Evolutionary conservation across 2,329 filamentous ascomycete genomes (phyloP), one percentile per base, ranked within the genome.

Genomic region (Hypocreales sp.): DNA sequence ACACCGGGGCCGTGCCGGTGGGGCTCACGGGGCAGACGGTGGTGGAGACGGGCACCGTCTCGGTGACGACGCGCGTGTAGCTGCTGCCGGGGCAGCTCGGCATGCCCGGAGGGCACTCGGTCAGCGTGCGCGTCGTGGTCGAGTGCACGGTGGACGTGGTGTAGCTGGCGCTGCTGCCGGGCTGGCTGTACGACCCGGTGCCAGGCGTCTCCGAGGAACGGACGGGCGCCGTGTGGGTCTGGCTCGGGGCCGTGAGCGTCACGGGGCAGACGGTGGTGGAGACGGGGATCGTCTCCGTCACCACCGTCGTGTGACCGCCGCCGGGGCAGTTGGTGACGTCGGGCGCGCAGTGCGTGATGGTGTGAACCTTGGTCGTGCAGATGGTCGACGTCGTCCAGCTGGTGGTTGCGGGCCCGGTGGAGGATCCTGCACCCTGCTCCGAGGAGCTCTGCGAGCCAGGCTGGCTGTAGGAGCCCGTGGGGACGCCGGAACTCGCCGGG

Each of bases 21-120:
- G n/a, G n/a, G n/a, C 42, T 47, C 27, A 60, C 47, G 8, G 58
- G 57, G 48, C 56, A 59, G 30, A 59, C 43, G 5, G 56, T 60
- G 17, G 55, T 60, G 20, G 48, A 55, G 22, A 47, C 28, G n/a
- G 47, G 37, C 20, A 42, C 34, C n/a, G 48, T 48, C 37, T 46
- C 37, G 7, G 44, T 50, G 31, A 38, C 24, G 27, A 25, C 27
- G 2, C 41, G 41, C 29, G 42, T 41, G 16, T 41, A 36, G 17
- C 34, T 31, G 13, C 36, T 35, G 24, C 34, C 36, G 15, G 47
- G 47, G 38, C 48, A 51, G 30, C 40, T 30, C 7, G 40, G 42
- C 26, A 50, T 42, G 15, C 39, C 36, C 3, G 46, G 35, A n/a
- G 45, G 39, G 35, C 48, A 50, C 20, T 38, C 27, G 7, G 48